Conservation (phyloP, 1,284 basidiomycete genomes). For the Athelia sp. region DNA sequence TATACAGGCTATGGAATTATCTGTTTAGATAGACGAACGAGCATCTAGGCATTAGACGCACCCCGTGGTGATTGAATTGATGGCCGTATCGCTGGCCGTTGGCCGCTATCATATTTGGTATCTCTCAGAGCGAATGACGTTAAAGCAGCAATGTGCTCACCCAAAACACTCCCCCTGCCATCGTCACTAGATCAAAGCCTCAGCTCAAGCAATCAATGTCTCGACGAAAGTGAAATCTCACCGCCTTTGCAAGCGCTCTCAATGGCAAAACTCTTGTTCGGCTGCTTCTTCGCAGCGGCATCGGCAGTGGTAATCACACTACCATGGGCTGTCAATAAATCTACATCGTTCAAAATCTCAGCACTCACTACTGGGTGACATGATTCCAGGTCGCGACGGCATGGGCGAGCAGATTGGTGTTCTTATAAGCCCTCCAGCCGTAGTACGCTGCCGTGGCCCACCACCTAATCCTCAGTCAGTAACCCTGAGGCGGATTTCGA, state of each 20-base stretch:
- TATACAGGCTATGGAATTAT: conserved; percentile 5
- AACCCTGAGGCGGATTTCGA: too few relatives aligned
- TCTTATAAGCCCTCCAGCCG: conserved; percentile 40
- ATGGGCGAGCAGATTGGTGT: conserved; percentile 33
- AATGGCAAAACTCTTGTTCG: conserved; percentile 35
- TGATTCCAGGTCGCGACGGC: conserved; percentile 45
- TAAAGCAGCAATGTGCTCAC: conserved; percentile 17
- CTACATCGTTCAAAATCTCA: neutral
- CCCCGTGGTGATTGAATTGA: conserved; percentile 49
- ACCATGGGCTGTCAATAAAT: neutral
- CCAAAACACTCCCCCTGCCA: conserved; percentile 51
- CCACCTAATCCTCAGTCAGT: too few relatives aligned
- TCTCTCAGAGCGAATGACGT: neutral
- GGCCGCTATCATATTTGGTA: conserved; percentile 27
- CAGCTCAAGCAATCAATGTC: neutral
- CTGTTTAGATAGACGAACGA: conserved; percentile 32
- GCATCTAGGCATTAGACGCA: conserved; percentile 14
- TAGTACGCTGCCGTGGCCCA: conserved; percentile 48
- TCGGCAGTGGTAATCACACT: conserved; percentile 37
- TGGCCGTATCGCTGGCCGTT: conserved; percentile 28
- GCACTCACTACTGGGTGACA: conserved; percentile 37
- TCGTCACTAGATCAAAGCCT: conserved; percentile 30
- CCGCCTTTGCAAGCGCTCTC: conserved; percentile 36
- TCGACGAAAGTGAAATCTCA: conserved; percentile 15
- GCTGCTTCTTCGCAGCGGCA: conserved; percentile 27